Evolutionary conservation across 495 filamentous ascomycete genomes (phyloP).

Genomic region (Penicillium subrubescens): DNA sequence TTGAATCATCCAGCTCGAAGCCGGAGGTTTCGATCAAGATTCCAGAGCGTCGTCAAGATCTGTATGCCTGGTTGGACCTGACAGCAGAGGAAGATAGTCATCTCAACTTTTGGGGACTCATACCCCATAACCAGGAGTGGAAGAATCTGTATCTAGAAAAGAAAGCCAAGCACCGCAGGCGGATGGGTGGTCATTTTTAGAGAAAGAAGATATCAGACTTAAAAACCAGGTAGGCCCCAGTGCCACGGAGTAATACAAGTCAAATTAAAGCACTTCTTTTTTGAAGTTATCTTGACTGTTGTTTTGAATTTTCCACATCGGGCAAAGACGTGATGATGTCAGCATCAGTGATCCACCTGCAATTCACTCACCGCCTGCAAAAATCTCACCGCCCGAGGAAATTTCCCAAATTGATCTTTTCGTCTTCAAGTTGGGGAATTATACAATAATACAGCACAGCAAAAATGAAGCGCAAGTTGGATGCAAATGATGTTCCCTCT

Average conservation of each 20-base stretch:
- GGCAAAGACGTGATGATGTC: conserved; percentile 9
- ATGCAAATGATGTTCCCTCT: conserved; percentile 60
- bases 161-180: conserved; percentile 13
- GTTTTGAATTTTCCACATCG: conserved; percentile 14
- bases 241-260: neutral
- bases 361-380: conserved; percentile 26
- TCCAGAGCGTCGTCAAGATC: neutral
- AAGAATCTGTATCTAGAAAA: conserved; percentile 12
- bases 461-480: conserved; percentile 66
- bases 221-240: no score
- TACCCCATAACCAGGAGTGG: conserved; percentile 18
- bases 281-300: neutral
- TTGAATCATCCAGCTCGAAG: neutral
- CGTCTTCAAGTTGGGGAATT: conserved; percentile 8
- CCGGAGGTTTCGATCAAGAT: no score
- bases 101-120: conserved; percentile 17
- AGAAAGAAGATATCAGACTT: neutral
- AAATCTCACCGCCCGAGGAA: conserved; percentile 46
- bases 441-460: conserved; percentile 18
- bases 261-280: neutral
- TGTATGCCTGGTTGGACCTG: conserved; percentile 18
- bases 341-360: conserved; percentile 4
- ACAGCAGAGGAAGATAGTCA: conserved; percentile 12
- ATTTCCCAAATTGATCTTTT: conserved; percentile 42
- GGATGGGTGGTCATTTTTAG: neutral